Base-by-base conservation (phyloP, 176 grass and related monocot species). In the Aegilops longissima region DNA sequence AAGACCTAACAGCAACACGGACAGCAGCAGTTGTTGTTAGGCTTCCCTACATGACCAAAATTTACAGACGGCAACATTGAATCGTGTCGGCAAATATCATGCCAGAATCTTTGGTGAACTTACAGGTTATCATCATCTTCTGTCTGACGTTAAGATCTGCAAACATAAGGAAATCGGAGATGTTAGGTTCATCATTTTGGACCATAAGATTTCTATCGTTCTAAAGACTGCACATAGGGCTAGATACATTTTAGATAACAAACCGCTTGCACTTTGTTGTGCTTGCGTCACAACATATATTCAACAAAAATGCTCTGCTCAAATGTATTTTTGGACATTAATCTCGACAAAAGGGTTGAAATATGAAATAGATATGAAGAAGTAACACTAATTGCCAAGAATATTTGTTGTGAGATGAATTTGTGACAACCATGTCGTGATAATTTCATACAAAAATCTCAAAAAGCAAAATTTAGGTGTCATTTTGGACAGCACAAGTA, bases 1-100 rank as follows among this genome's bases (percentile, higher is more conserved):
- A 85, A 18, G 36, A 78, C 82, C 82, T 82, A 38, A 25, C 70
- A 49, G 36, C 74, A 30, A 21, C 29, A 64, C 73, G 42, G 66
- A 63, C 12, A n/a, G 18, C 54, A 80, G 64, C 71, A 78, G 23
- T 59, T 73, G 79, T 88, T 82, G 79, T 86, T 86, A 82, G 90
- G 76, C 78, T 78, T 78, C 78, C 65, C 86, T 92, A 92, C 49
- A 86, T 82, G 39, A 71, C 86, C 86, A 88, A 86, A 92, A 92
- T 88, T 82, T 92, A 92, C 90, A 88, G 9, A 84, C 14, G 52
- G 79, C 82, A 62, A 79, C 72, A 54, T 23, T 23, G 36, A 67
- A 80, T 90, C 77, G 39, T 9, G 62, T 45, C 24, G 34, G 71
- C 71, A 70, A 77, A 77, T 88, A 82, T 82, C 44, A 58, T 21